A percentile compares a stretch with the other conserved stretches of the same genome.
Evolutionary conservation across 1,284 basidiomycete genomes (phyloP).

Genomic region (Vanrija humicola): DNA sequence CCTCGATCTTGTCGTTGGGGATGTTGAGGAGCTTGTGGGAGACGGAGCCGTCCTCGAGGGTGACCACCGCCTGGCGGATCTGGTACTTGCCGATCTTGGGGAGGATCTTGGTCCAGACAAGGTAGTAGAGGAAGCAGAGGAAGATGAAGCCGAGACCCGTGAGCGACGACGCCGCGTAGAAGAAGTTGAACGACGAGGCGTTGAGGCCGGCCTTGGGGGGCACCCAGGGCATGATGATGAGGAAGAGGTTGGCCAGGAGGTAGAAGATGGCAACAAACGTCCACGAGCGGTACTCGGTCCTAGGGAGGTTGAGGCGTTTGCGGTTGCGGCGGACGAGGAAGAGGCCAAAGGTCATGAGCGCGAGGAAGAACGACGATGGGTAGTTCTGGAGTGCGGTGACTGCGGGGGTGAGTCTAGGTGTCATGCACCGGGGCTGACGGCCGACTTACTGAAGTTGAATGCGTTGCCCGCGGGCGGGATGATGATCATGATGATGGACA

Average conservation of each 20-base stretch:
- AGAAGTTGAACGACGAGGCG: slow-evolving; percentile 41
- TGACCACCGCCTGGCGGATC: slow-evolving; percentile 39
- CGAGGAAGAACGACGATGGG: slow-evolving; percentile 50
- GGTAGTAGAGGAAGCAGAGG: slow-evolving; percentile 46
- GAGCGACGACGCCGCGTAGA: slow-evolving; percentile 44
- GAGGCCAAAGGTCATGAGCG: slow-evolving; percentile 50
- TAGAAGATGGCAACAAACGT: slow-evolving; percentile 48
- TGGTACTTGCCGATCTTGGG: slow-evolving; percentile 44
- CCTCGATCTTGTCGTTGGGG: slow-evolving; percentile 13
- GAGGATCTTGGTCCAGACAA: slow-evolving; percentile 42
- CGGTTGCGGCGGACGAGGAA: slow-evolving; percentile 51
- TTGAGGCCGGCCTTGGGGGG: slow-evolving; percentile 41
- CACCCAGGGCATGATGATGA: slow-evolving; percentile 54
- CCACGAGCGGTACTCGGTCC: slow-evolving; percentile 50
- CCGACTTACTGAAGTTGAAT: slow-evolving; percentile 50
- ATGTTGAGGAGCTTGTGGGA: slow-evolving; percentile 21
- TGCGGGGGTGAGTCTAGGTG: not conserved
- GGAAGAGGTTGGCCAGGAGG: slow-evolving; percentile 49
- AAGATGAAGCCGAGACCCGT: slow-evolving; percentile 30
- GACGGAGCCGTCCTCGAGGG: slow-evolving; percentile 34
- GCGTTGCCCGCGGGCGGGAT: slow-evolving; percentile 57
- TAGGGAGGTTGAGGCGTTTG: slow-evolving; percentile 41
- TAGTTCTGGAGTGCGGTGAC: slow-evolving; percentile 50
- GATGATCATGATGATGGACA: slow-evolving; percentile 57
- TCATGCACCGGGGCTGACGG: no score